Base-by-base conservation (phyloP, 495 filamentous ascomycete species). In the Tuber calosporum region DNA sequence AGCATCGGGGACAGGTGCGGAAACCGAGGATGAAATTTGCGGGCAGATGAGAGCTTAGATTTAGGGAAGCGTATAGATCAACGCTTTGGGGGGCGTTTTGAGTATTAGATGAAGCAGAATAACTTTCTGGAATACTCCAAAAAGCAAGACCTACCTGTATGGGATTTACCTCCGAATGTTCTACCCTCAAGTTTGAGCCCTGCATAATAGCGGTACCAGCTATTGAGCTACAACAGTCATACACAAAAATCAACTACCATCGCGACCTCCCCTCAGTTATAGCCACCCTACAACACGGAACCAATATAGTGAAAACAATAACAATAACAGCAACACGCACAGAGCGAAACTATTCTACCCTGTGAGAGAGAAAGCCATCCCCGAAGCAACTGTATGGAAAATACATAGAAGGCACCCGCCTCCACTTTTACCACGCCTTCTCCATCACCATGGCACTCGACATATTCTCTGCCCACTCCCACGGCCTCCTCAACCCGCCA, bases 401-500 rank as follows among this genome's bases (percentile, higher is more conserved):
- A 13, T 17, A 17, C 26, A 62, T 19, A 17, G 26, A 62, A 62
- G 53, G 53, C 3, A 17, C 13, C 26, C 11, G 30, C 26, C 26
- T 62, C 53, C 53, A 62, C 13, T 30, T 19, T 34, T 34, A 62
- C 26, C 53, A 62, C 26, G 13, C 53, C 15, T 26, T 62, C 69
- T 69, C 85, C 26, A 70, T 82, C 81, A 41, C 82, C 83, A 90
- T 84, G 74, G 79, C 85, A 78, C 82, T 85, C 82, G 82, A 85
- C 86, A 92, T 90, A 62, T 81, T 78, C 68, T 87, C 84, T 3
- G 88, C 89, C 91, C 91, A 93, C 79, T 87, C 84, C 90, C 90
- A 93, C n/a, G 91, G 90, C 66, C 84, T 82, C 68, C 81, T 82
- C 40, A 79, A 81, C 19, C 84, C 88, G 11, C 89, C 89, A 0